Base-by-base conservation (phyloP, 768 basidiomycete genomes). In the Rhodotorula babjevae region DNA sequence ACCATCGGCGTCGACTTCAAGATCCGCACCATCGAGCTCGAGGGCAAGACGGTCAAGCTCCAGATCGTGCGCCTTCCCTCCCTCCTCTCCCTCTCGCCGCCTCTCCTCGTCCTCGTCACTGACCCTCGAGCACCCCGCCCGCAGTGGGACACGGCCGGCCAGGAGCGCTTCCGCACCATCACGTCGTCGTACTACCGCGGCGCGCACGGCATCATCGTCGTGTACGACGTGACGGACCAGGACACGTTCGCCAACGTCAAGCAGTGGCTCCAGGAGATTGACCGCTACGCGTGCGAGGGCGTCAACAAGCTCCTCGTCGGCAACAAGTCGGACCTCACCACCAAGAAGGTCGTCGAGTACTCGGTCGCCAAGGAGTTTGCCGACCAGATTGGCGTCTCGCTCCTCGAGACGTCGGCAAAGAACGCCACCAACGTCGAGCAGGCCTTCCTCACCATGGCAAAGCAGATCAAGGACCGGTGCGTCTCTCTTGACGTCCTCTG, bases 121-220 rank as follows among this genome's bases (percentile, higher is more conserved):
- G 42, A 49, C 50, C 52, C 49, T n/a, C 6, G 23, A 12, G 9
- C 9, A 9, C 19, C 25, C 49, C 50, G 29, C 33, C 96, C 95
- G 82, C 79, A 98, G 94, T 98, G 95, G 95, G 95, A 98, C 81
- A 99, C 95, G 71, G 94, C 95, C 69, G 96, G 96, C 47, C 95
- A 98, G 84, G 96, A 99, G 84, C 90, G 94, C 40, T 97, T 97
- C 85, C 86, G 95, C 80, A 97, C 96, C 33, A 98, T 99, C 81
- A 98, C 96, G 57, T 94, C 94, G 31, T 92, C 94, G n/a, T 99
- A 99, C 83, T 99, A 99, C 85, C 91, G 96, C 76, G 95, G 95
- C 55, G 96, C 96, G n/a, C 95, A 96, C 89, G 96, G 96, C 67
- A 99, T 98, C 79, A 85, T 99, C 67, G 86, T 99, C 71, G 94